Base-by-base conservation (phyloP, 2,329 filamentous ascomycete species). In the Reticulascus tulasneorum region DNA sequence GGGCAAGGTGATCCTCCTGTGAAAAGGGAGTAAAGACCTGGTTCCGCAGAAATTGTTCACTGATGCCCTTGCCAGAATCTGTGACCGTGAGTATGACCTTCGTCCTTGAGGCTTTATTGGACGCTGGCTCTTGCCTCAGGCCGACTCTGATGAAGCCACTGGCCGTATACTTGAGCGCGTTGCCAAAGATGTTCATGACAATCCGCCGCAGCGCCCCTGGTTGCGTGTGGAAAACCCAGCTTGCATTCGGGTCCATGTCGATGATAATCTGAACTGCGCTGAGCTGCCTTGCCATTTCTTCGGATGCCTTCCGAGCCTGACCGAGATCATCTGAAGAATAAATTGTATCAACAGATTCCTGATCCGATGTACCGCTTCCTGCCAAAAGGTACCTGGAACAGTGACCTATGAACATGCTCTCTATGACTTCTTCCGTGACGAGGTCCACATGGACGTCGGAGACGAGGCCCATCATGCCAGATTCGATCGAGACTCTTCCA, bases 11-110 rank as follows among this genome's bases (percentile, higher is more conserved):
- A 31, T 81, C 69, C 46, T 84, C 79, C 47, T 84, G 79, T 0
- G 67, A 58, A 40, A 82, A 82, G 0, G 77, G 75, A 0, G 70
- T 75, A 49, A 79, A 84, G 0, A 82, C 55, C 30, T 69, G 68
- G 9, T 71, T 71, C 25, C 70, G 64, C 20, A 82, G 56, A 45
- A 77, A 84, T 9, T 80, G 72, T 16, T 71, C 63, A 1, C 68
- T 72, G 37, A 84, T 84, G 6, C 80, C 80, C 36, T 69, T 69
- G 2, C 80, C 79, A 3, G 78, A 78, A 47, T 84, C 80, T 0
- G 67, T 64, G 10, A 84, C 70, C 0, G 64, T 73, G 19, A 76
- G 46, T 1, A 58, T 32, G 10, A 44, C 33, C 32, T 31, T 40
- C 23, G 10, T 58, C 28, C 27, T 49, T 41, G 21, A 44, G 36